Evolutionary conservation across 345 rosid genomes (phyloP).

Genomic region (Geranium brycei): DNA sequence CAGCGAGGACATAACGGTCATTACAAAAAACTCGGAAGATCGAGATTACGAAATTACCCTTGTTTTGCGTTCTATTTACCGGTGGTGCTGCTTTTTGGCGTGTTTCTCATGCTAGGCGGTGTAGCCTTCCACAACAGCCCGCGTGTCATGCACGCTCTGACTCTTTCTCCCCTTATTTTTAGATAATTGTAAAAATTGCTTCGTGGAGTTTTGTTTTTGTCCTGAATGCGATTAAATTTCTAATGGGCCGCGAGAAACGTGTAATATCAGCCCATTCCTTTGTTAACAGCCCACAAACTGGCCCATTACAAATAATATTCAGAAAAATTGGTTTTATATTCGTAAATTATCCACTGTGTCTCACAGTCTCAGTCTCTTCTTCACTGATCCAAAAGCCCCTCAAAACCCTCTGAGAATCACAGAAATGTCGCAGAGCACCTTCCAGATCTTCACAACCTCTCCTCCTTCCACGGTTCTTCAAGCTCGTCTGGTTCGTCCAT

Average conservation of each 20-base stretch:
- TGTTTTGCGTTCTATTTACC: constrained; percentile 18
- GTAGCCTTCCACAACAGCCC: too few relatives aligned
- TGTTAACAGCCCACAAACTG: too few relatives aligned
- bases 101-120: neutral
- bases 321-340: too few relatives aligned
- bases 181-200: too few relatives aligned
- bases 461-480: neutral
- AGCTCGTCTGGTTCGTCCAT: neutral
- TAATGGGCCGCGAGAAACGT: too few relatives aligned
- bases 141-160: too few relatives aligned
- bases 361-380: neutral
- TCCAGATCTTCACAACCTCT: constrained; percentile 1
- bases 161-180: too few relatives aligned
- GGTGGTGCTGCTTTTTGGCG: constrained; percentile 8
- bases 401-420: neutral
- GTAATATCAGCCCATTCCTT: too few relatives aligned
- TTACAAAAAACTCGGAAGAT: constrained; percentile 1
- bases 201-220: too few relatives aligned
- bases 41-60: constrained; percentile 13
- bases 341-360: too few relatives aligned
- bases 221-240: too few relatives aligned
- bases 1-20: constrained; percentile 20
- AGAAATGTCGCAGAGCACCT: constrained; percentile 20
- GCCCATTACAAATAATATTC: too few relatives aligned
- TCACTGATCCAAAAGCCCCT: neutral